Base-by-base conservation (phyloP, 306 rosid genomes). In the Astragalus glycyphyllos region DNA sequence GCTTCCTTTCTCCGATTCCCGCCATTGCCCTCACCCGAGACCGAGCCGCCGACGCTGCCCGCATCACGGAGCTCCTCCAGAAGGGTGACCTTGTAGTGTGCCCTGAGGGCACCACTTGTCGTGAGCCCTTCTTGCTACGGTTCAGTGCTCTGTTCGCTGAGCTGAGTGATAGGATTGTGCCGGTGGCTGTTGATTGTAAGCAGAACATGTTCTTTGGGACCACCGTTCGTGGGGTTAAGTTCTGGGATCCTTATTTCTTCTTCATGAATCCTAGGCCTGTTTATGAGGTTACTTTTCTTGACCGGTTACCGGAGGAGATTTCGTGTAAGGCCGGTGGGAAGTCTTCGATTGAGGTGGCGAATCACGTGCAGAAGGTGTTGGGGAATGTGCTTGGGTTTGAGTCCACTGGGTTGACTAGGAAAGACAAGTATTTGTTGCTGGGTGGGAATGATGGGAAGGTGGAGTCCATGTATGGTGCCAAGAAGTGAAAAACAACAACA, bases 361-460 rank as follows among this genome's bases (percentile, higher is more conserved):
- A 94, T 71, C 85, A 90, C 17, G 98, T 94, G 79, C 98, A 94
- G 89, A 90, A 60, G 84, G 87, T 86, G 82, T 45, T 94, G 77
- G 94, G 95, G 4, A 88, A 85, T 69, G 87, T 83, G 48, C 84
- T 92, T 14, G 92, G 92, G 40, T 92, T 92, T 4, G 98, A 92
- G 87, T 81, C 92, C 66, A 92, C 98, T 2, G 82, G 90, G 4
- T 82, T 92, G 53, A 92, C 96, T 0, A 81, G 98, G 71, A 92
- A 92, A 79, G 98, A 92, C 46, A 92, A 92, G 81, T 92, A 89
- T 32, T 2, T 89, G 89, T 51, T 92, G 88, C 84, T 92, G 8
- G 98, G 98, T n/a, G 95, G 95, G 40, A 94, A 94, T 23, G 98
- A 94, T 70, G 98, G 98, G 46, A 94, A 86, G 85, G 97, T 93